Evolutionary conservation across 2,329 filamentous ascomycete genomes (phyloP).

Genomic region (Beauveria caledonica): DNA sequence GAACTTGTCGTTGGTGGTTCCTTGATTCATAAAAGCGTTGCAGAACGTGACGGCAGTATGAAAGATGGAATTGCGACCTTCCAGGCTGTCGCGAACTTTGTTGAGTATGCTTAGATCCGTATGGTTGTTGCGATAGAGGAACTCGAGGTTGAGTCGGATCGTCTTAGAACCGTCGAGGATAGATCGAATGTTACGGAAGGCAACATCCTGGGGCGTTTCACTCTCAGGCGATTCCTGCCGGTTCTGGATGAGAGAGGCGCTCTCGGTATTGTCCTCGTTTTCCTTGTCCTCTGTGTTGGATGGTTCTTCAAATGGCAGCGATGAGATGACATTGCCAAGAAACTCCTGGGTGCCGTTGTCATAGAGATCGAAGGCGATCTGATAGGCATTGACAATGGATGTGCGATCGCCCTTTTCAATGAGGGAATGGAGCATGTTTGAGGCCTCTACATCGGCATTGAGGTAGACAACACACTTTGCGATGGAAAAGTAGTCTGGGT

Average conservation of each 20-base stretch:
- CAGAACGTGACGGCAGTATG: constrained; percentile 95
- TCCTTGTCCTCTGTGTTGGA: constrained; percentile 35
- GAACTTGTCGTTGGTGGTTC: constrained; percentile 96
- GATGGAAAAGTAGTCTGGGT: constrained; percentile 94
- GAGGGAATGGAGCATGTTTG: constrained; percentile 73
- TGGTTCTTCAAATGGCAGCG: constrained; percentile 53
- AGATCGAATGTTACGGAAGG: constrained; percentile 54
- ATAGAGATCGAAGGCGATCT: constrained; percentile 96
- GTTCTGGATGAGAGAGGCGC: constrained; percentile 39
- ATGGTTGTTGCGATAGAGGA: constrained; percentile 90
- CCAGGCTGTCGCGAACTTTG: constrained; percentile 91
- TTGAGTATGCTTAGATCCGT: constrained; percentile 88
- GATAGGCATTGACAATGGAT: constrained; percentile 82
- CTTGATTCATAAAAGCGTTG: constrained; percentile 98
- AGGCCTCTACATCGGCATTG: constrained; percentile 84
- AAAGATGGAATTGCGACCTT: constrained; percentile 96
- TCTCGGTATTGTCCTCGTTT: constrained; percentile 37
- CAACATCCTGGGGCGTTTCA: constrained; percentile 41
- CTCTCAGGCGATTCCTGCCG: constrained; percentile 48
- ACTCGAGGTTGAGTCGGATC: constrained; percentile 91
- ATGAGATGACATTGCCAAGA: constrained; percentile 76
- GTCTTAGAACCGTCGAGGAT: constrained; percentile 84
- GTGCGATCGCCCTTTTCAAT: constrained; percentile 70
- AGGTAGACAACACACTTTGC: constrained; percentile 96
- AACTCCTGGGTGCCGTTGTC: constrained; percentile 99